Conservation (phyloP, 345 rosid species). For the Moricandia arvensis region DNA sequence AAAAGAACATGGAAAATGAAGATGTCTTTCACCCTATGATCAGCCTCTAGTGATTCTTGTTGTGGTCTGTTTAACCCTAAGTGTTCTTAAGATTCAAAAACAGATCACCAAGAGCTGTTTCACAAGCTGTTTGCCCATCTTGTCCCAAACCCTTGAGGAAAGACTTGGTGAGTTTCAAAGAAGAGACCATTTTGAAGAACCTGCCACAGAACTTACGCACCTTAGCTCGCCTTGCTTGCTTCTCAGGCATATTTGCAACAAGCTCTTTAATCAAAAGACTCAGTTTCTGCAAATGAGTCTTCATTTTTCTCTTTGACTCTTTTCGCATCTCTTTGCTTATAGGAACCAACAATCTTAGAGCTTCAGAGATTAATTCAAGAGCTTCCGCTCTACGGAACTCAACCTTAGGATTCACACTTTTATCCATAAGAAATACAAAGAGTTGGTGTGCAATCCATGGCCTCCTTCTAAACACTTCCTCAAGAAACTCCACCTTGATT, state of each 20-base stretch:
- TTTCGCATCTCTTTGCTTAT: slow-evolving; percentile 34
- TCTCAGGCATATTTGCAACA: slow-evolving; percentile 66
- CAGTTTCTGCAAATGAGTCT: slow-evolving; percentile 47
- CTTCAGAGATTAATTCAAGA: slow-evolving; percentile 71
- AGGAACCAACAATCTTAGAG: slow-evolving; percentile 53
- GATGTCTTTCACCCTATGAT: neutral
- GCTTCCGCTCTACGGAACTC: slow-evolving; percentile 80
- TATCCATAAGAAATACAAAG: neutral
- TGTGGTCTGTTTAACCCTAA: neutral
- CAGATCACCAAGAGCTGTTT: neutral
- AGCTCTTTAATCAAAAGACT: slow-evolving; percentile 54
- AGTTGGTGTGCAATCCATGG: neutral
- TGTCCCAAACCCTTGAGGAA: neutral
- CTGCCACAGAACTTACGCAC: slow-evolving; percentile 68
- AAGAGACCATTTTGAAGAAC: slow-evolving; percentile 47
- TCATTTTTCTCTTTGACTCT: slow-evolving; percentile 56
- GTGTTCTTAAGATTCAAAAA: neutral
- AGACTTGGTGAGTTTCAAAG: neutral
- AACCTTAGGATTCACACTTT: slow-evolving; percentile 2
- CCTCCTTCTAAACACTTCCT: neutral
- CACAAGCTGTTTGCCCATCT: neutral
- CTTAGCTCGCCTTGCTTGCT: slow-evolving; percentile 60
- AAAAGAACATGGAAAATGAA: neutral
- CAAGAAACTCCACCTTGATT: neutral
- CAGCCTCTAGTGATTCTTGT: neutral